These are phyloP conservation scores for Asterionellopsis glacialis DNA, from an alignment of 108 stramenopile species.

Conservation along the genomic window DNA sequence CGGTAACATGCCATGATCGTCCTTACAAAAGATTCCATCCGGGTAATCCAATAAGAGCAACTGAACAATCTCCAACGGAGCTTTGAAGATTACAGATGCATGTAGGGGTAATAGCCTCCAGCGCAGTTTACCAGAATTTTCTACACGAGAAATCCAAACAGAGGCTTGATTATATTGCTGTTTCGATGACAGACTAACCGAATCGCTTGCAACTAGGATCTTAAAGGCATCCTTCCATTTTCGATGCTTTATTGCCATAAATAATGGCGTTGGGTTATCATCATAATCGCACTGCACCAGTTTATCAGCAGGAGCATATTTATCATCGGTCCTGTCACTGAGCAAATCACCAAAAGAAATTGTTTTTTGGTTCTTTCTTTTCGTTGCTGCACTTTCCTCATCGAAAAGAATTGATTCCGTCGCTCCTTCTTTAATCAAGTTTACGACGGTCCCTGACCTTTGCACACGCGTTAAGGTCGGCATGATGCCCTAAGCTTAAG, in stretches of 20 bases:
- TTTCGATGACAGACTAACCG: no score
- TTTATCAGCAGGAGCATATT: no score
- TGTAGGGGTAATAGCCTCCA: conserved; percentile 83
- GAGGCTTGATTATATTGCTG: conserved; percentile 11
- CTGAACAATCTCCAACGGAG: conserved; percentile 44
- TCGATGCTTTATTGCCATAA: conserved; percentile 57
- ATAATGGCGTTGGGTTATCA: conserved; percentile 54
- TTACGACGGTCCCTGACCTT: no score
- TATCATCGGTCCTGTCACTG: no score
- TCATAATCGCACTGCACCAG: conserved; percentile 59
- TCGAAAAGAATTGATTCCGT: no score
- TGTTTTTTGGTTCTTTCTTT: no score
- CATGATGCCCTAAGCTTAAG: no score
- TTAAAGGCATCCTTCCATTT: conserved; percentile 57
- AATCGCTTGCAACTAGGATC: conserved; percentile 19
- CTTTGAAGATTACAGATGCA: conserved; percentile 78
- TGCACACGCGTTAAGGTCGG: no score
- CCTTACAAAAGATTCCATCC: conserved; percentile 57
- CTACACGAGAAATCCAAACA: conserved; percentile 72
- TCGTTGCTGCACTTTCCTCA: no score
- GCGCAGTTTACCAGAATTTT: conserved; percentile 66
- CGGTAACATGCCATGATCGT: conserved; percentile 83
- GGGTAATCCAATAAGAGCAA: conserved; percentile 52
- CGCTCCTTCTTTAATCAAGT: no score
- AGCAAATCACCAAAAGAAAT: no score